Conservation (phyloP, 495 filamentous ascomycete genomes). For the Xylaria castorea region DNA sequence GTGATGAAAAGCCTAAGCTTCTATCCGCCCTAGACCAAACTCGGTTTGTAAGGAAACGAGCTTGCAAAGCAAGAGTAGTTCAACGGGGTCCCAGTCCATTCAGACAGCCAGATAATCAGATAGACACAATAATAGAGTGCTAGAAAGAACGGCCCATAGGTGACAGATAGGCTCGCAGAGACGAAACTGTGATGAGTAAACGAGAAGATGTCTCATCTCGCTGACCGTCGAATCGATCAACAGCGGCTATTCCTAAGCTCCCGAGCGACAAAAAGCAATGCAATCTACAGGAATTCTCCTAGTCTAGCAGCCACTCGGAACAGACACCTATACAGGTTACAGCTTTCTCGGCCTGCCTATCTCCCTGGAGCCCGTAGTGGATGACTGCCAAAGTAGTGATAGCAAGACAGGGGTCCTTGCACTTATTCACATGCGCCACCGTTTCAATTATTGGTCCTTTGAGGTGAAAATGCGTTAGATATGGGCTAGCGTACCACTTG, state of each 20-base stretch:
- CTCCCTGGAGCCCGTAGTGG: not conserved
- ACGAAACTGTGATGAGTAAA: no score
- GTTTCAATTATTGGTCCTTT: slow-evolving; percentile 1
- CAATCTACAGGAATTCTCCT: not conserved
- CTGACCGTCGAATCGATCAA: not conserved
- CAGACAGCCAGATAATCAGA: no score
- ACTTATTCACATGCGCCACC: not conserved
- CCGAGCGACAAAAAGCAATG: not conserved
- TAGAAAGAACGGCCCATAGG: no score
- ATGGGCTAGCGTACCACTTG: not conserved
- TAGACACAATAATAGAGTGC: no score
- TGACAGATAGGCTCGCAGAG: no score
- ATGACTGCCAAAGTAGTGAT: not conserved
- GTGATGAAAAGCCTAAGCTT: not conserved
- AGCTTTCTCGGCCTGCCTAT: not conserved
- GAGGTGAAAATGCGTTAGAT: not conserved
- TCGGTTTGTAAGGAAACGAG: no score
- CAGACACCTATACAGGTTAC: not conserved
- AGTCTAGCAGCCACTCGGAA: not conserved
- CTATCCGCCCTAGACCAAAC: not conserved
- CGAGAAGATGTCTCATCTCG: no score
- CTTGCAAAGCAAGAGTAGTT: no score
- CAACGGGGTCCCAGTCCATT: no score
- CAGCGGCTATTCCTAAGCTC: not conserved
- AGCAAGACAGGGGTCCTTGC: not conserved